phyloP scores from a whole-genome alignment of 2,329 filamentous ascomycete genomes.

The Botrytis fabae region DNA sequence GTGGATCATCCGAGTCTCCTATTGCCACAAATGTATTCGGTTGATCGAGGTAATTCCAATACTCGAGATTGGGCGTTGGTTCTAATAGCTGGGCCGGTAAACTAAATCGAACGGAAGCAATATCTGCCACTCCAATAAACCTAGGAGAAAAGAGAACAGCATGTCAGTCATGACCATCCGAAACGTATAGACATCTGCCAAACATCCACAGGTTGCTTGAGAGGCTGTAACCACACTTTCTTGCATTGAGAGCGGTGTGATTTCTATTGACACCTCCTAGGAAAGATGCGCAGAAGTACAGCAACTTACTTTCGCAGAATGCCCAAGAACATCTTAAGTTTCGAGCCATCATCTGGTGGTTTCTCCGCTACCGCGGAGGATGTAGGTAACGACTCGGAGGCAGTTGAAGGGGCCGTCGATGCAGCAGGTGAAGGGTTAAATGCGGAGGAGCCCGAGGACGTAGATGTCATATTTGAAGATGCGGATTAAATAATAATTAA shows the following conservation, averaged over 20 bases:
- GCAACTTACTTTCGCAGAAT: conserved; percentile 79
- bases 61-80: conserved; percentile 94
- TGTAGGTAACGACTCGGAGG: conserved; percentile 32
- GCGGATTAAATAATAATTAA: not conserved
- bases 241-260: conserved; percentile 28
- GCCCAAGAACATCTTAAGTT: conserved; percentile 83
- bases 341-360: conserved; percentile 75
- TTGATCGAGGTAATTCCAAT: conserved; percentile 97
- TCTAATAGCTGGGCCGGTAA: conserved; percentile 93
- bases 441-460: conserved; percentile 35
- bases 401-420: conserved; percentile 35
- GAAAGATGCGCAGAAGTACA: not conserved
- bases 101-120: conserved; percentile 93
- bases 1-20: conserved; percentile 84
- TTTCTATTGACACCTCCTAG: not conserved
- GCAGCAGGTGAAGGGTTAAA: conserved; percentile 33
- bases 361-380: conserved; percentile 48
- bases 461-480: conserved; percentile 35
- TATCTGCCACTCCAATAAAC: conserved; percentile 94
- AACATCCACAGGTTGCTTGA: not conserved
- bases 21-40: conserved; percentile 83
- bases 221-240: conserved; percentile 19
- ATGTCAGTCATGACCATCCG: conserved; percentile 4
- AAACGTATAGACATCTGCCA: not conserved
- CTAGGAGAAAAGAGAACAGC: conserved; percentile 47